Base-by-base conservation (phyloP, 192 early-diverging fungal species). In the Rhizophagus prolifer region DNA sequence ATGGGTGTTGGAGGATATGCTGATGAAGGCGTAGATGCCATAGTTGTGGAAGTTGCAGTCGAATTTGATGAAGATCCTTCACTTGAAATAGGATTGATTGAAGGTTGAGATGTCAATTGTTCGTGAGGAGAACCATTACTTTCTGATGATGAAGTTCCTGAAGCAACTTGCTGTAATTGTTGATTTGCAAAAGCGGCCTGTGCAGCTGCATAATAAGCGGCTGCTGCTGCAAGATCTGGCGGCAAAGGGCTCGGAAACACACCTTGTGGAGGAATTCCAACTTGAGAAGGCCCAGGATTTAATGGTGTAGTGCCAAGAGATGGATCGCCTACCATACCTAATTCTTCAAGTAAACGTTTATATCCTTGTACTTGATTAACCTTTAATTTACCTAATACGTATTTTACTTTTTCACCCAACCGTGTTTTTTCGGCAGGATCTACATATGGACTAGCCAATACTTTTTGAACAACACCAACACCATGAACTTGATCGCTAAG, bases 401-500 rank as follows among this genome's bases (percentile, higher is more conserved):
- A 79, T 60, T 91, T 90, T 59, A 92, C 88, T 41, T 88, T 82
- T 61, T 96, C 95, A 21, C 93, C 95, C 58, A 97, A 81, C 2
- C 87, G 85, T 9, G 86, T 87, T 77, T 92, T 91, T 76, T 98
- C 95, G 4, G 90, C 86, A 10, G 88, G 82, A 73, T 93, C 92
- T 14, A 96, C 89, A 59, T 92, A 91, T 26, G 85, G 89, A 44
- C 93, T 91, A 16, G 92, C 87, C 26, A 99, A 88, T 30, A 99
- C 91, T 82, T 95, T 95, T 80, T 97, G 94, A 21, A 98, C 85
- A 26, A 97, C 79, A 34, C 91, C 85, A 0, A 97, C 91, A 26
- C 97, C 97, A 79, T 95, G 92, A 7, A 91, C 88, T 78, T 94
- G 94, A 79, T 98, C 96, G 1, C 84, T 80, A 21, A 91, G 72